phyloP scores from a whole-genome alignment of 208 protist genomes.

The Willaertia magna region DNA sequence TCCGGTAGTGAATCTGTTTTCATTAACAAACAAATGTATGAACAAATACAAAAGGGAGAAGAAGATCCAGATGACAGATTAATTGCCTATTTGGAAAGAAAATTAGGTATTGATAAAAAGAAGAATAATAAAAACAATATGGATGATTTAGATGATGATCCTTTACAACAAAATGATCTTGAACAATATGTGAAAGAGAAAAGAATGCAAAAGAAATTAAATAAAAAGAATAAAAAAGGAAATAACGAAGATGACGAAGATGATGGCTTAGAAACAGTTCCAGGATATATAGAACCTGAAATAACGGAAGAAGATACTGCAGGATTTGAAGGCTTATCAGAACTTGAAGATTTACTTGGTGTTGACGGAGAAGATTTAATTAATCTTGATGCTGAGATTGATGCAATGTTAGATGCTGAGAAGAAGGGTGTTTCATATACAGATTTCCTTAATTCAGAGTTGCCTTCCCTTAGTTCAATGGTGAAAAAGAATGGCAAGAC shows the following conservation, averaged over 20 bases:
- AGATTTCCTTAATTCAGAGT: not conserved
- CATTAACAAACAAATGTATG: not conserved
- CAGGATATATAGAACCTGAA: not conserved
- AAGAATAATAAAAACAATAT: not conserved
- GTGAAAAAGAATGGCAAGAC: not conserved
- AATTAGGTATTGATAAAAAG: not conserved
- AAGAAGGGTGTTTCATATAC: not conserved
- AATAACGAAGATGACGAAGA: not conserved
- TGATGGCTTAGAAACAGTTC: not conserved
- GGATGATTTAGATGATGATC: not conserved
- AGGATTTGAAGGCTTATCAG: not conserved
- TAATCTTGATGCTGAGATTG: not conserved
- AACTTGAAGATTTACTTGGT: not conserved
- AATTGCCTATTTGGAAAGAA: not conserved
- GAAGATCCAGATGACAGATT: not conserved
- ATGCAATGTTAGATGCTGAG: not conserved
- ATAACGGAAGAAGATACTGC: not conserved
- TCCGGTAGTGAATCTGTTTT: no score
- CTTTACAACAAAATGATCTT: not conserved
- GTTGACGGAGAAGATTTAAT: not conserved
- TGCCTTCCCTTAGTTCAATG: not conserved
- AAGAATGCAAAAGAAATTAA: not conserved
- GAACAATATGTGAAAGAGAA: not conserved
- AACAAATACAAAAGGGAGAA: not conserved
- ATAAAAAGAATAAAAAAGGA: not conserved